phyloP scores from a whole-genome alignment of 2,329 filamentous ascomycete species.

The Penicillium digitatum region DNA sequence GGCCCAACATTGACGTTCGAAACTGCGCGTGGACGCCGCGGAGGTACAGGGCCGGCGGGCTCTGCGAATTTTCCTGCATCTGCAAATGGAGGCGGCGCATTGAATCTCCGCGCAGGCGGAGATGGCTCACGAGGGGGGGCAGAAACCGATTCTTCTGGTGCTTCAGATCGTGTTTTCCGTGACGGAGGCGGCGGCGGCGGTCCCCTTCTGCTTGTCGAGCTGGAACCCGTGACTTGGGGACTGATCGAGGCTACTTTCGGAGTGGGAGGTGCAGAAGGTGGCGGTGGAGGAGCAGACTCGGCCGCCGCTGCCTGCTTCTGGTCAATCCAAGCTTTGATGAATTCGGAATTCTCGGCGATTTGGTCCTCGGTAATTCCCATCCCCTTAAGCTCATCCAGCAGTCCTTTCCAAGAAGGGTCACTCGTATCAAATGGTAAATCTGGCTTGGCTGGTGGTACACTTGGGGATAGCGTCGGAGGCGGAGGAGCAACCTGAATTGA shows the following conservation, averaged over 20 bases:
- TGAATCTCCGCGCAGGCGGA: constrained; percentile 59
- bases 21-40: constrained; percentile 49
- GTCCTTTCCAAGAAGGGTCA: constrained; percentile 59
- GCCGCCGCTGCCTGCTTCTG: constrained; percentile 55
- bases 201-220: constrained; percentile 51
- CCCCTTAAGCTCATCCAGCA: constrained; percentile 57
- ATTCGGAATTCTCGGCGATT: constrained; percentile 63
- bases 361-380: constrained; percentile 68
- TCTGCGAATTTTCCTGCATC: constrained; percentile 85
- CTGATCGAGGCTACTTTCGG: constrained; percentile 48
- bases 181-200: constrained; percentile 58
- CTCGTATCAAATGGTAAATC: constrained; percentile 55
- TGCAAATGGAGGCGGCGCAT: constrained; percentile 79
- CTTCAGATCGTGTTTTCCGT: constrained; percentile 43
- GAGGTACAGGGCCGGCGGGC: constrained; percentile 44
- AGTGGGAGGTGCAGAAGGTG: constrained; percentile 49
- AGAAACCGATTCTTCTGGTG: constrained; percentile 55
- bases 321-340: constrained; percentile 65
- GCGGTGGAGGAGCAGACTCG: constrained; percentile 57
- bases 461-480: constrained; percentile 26
- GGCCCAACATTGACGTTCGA: constrained; percentile 55
- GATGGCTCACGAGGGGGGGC: constrained; percentile 66
- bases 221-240: constrained; percentile 59
- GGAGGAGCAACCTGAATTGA: constrained; percentile 34
- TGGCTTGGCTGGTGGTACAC: constrained; percentile 26